Evolutionary conservation across 441 rosid genomes (phyloP).

Genomic region (Croton setiger): DNA sequence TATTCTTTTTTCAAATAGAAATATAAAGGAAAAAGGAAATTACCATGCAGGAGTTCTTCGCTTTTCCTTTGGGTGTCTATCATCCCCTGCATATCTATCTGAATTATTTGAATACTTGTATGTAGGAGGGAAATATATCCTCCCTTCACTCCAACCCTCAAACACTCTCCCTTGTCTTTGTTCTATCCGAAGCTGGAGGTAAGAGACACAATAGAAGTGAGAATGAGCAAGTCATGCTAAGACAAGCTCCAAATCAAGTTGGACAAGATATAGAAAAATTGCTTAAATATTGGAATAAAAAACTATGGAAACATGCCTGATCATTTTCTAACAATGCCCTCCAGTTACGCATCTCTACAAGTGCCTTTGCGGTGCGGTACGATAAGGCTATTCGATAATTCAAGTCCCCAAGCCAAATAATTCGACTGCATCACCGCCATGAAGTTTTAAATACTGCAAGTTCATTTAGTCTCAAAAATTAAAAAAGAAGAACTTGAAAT

Average conservation of each 20-base stretch:
- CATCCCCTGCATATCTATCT: constrained; percentile 86
- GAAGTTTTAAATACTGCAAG: constrained; percentile 3
- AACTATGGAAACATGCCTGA: constrained; percentile 52
- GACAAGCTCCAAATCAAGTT: background rate
- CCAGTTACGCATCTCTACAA: constrained; percentile 99
- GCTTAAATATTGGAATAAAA: background rate
- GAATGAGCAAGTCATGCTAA: constrained; percentile 9
- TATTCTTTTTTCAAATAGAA: background rate
- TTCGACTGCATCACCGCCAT: constrained; percentile 50
- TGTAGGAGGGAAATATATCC: constrained; percentile 92
- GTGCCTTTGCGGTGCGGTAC: constrained; percentile 81
- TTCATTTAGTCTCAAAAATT: background rate
- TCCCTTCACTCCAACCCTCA: constrained; percentile 95
- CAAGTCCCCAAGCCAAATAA: constrained; percentile 98
- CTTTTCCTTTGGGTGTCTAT: constrained; percentile 79
- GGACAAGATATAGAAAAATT: background rate
- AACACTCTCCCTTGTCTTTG: constrained; percentile 73
- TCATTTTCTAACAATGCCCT: constrained; percentile 85
- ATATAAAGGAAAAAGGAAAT: background rate
- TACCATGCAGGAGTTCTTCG: constrained; percentile 99
- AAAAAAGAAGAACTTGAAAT: background rate
- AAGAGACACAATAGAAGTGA: constrained; percentile 21
- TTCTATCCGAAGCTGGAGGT: constrained; percentile 71
- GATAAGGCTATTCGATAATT: constrained; percentile 91
- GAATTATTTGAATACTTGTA: constrained; percentile 97